Base-by-base conservation (phyloP, 805 yeast genomes). In the Metschnikowia amazonensis region DNA sequence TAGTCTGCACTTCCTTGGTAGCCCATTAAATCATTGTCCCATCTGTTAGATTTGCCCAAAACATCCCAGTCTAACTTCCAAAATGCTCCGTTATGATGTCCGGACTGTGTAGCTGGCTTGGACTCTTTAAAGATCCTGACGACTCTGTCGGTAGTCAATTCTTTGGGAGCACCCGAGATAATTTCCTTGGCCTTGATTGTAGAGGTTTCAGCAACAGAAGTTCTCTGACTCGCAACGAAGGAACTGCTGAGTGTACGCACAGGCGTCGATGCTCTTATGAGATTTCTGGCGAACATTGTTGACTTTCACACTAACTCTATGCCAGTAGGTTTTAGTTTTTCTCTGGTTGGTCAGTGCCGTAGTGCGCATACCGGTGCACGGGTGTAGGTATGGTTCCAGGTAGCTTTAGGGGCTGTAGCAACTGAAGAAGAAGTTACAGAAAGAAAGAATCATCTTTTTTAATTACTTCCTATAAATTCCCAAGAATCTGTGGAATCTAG, bases 11-110 rank as follows among this genome's bases (percentile, higher is more conserved):
- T 74, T 37, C 86, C 78, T 59, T 86, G 90, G 72, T 86, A 87
- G 21, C 96, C 96, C 66, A 87, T 87, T 62, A 87, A 72, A 63
- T 86, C 92, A 66, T 87, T 87, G 62, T 87, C 96, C 95, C 95
- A 87, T 62, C 94, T 73, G 71, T 87, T 81, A 18, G 85, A 87
- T 59, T 82, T 80, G 36, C 81, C 81, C 46, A 83, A 68, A 34
- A 86, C 77, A 60, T 88, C 95, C 92, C 94, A 87, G 66, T 87
- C 95, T 46, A 87, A 60, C 58, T 79, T 81, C 96, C 96, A 87
- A 54, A 60, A 63, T 45, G 67, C 63, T 16, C 77, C 74, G 58
- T 78, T 75, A 57, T 72, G 69, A 46, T 66, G 64, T 10, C 90
- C 88, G 29, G 87, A 80, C 69, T 87, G 96, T 14, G 90, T 87